These are phyloP conservation scores for Neoarthrinium moseri DNA, from an alignment of 2,329 filamentous ascomycete genomes.

Conservation along the genomic window DNA sequence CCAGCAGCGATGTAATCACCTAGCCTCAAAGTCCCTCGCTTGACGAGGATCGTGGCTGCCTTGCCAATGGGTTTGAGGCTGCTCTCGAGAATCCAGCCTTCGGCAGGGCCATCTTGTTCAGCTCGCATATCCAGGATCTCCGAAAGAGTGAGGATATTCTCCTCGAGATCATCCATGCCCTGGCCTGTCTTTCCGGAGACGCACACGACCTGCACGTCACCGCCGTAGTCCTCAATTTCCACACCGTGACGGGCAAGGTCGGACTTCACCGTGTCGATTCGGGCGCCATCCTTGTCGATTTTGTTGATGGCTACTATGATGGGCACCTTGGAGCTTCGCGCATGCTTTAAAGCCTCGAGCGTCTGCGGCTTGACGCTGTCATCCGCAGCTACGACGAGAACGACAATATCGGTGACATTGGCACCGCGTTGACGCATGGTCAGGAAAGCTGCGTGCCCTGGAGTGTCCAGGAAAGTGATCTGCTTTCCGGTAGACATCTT, in stretches of 20 bases:
- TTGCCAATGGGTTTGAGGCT: constrained; percentile 83
- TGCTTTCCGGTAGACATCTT: constrained; percentile 80
- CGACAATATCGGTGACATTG: constrained; percentile 93
- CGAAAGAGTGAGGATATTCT: constrained; percentile 80
- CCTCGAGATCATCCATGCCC: constrained; percentile 89
- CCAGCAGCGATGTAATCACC: constrained; percentile 88
- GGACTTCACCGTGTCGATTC: constrained; percentile 80
- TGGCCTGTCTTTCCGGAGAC: constrained; percentile 93
- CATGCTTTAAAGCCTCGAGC: constrained; percentile 92
- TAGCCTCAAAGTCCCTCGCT: constrained; percentile 76
- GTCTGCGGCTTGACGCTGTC: constrained; percentile 98
- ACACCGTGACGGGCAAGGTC: constrained; percentile 83
- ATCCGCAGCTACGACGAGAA: constrained; percentile 92
- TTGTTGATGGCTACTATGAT: constrained; percentile 99
- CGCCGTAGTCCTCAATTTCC: constrained; percentile 91
- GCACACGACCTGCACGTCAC: constrained; percentile 86
- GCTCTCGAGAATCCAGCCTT: constrained; percentile 93
- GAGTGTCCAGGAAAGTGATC: constrained; percentile 96
- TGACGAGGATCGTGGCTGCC: constrained; percentile 84
- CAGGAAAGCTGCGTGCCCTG: constrained; percentile 92
- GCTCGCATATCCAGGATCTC: constrained; percentile 91
- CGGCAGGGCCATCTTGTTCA: constrained; percentile 71
- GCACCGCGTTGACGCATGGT: constrained; percentile 95
- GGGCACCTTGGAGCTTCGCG: constrained; percentile 80
- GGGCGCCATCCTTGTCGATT: constrained; percentile 82